Evolutionary conservation across 1,284 basidiomycete species (phyloP), one percentile per base, ranked within the genome.

Genomic region (Coniophora puteana): DNA sequence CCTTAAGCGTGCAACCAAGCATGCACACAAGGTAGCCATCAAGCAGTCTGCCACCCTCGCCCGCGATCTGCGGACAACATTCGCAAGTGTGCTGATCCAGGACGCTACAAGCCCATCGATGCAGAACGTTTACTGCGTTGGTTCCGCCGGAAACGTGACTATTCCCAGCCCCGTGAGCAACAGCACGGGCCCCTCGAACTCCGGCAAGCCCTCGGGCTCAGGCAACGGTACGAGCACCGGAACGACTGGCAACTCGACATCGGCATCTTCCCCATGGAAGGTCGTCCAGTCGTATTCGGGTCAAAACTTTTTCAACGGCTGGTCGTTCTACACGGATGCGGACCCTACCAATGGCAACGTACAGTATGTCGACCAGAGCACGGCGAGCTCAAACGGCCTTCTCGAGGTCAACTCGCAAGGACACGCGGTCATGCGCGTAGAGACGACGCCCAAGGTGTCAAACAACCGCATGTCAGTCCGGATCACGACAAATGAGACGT

Each of bases 311-410:
- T 94, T 93, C 52, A 67, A 85, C 55, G 80, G 80, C 39, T 94
- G 86, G 85, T 58, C 75, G 51, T 94, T 93, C 63, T 89, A 76
- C 64, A 74, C 70, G 13, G 67, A 54, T 38, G 51, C 67, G 2
- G 93, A 95, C 66, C 89, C 93, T 1, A 96, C 91, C 1, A 68
- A 88, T 58, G 93, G 92, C 53, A 65, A 61, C 46, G 76, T 78
- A 35, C 57, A 76, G 49, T 88, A 78, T 54, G 59, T 84, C 7
- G 71, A 77, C 54, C 65, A 78, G 54, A 46, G 50, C 36, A 73
- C 75, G 32, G 83, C 75, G 32, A 62, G 69, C 57, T 63, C 66
- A 16, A 70, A 61, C 35, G 72, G 72, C 27, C 66, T 89, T 23
- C 50, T 76, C 12, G 61, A 72, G 22, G 64, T 91, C 51, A 92